Conservation (phyloP, 2,329 filamentous ascomycete genomes). For the Chaetomiaceae sp. region DNA sequence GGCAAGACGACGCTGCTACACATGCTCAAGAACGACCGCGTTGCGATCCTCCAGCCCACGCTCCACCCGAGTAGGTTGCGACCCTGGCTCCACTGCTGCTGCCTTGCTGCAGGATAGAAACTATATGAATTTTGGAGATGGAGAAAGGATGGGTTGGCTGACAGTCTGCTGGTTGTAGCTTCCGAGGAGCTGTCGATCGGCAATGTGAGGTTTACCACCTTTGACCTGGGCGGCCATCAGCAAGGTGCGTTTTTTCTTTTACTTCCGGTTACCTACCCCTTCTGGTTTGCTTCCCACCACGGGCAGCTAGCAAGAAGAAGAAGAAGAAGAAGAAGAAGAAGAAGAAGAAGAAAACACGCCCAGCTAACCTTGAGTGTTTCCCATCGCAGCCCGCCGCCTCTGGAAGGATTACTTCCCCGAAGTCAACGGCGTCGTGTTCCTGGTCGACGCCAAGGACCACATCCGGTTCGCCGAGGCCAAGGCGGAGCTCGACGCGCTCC, state of each 20-base stretch:
- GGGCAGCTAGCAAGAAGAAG: too few relatives aligned
- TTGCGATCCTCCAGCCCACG: slow-evolving; percentile 84
- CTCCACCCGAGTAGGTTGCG: slow-evolving; percentile 74
- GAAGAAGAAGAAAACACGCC: too few relatives aligned
- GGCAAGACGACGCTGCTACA: slow-evolving; percentile 92
- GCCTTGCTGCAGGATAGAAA: too few relatives aligned
- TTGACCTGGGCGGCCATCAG: slow-evolving; percentile 89
- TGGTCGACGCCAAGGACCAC: slow-evolving; percentile 95
- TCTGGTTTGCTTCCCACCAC: too few relatives aligned
- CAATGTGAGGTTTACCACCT: slow-evolving; percentile 91
- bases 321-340: too few relatives aligned
- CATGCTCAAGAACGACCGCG: slow-evolving; percentile 96
- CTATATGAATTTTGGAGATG: not conserved
- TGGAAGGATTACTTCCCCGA: slow-evolving; percentile 98
- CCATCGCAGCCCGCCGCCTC: slow-evolving; percentile 73
- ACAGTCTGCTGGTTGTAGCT: slow-evolving; percentile 42
- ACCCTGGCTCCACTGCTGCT: too few relatives aligned
- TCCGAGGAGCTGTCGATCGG: slow-evolving; percentile 91
- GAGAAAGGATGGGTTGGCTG: slow-evolving; percentile 13
- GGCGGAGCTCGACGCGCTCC: slow-evolving; percentile 90
- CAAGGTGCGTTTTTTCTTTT: slow-evolving; percentile 57
- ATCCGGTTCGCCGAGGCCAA: slow-evolving; percentile 93
- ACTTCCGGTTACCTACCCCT: not conserved
- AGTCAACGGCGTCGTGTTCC: slow-evolving; percentile 94
- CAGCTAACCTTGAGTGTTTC: too few relatives aligned